phyloP scores from a whole-genome alignment of 2,329 filamentous ascomycete genomes.

The Cytospora chrysosperma region DNA sequence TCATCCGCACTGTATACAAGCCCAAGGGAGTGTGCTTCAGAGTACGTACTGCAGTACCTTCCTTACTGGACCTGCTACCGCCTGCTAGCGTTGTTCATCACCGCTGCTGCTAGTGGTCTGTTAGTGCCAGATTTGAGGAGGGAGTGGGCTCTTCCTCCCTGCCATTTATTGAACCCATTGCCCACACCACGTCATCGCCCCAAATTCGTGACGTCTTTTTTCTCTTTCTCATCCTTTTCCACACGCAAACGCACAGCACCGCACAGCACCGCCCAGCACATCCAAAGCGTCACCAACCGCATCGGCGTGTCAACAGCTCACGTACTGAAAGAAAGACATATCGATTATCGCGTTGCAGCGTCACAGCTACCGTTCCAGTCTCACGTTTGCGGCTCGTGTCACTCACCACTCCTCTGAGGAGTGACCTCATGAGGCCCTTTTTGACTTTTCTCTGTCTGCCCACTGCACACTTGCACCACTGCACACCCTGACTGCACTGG shows the following conservation, averaged over 20 bases:
- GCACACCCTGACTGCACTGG: slow-evolving; percentile 2
- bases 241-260: slow-evolving; percentile 4
- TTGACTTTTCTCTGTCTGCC: slow-evolving; percentile 19
- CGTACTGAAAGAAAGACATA: neutral
- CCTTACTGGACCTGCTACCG: neutral
- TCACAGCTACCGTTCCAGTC: neutral
- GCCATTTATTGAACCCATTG: slow-evolving; percentile 26
- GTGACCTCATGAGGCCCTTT: slow-evolving; percentile 23
- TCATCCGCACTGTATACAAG: neutral
- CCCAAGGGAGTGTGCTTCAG: neutral
- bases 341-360: slow-evolving; percentile 5
- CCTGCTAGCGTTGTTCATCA: slow-evolving; percentile 6
- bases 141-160: slow-evolving; percentile 15
- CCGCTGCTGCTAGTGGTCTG: slow-evolving; percentile 6
- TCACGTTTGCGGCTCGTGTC: slow-evolving; percentile 11
- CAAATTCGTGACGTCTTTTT: slow-evolving; percentile 25
- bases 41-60: neutral
- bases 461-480: neutral
- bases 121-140: slow-evolving; percentile 10
- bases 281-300: slow-evolving; percentile 11
- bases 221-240: slow-evolving; percentile 22
- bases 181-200: slow-evolving; percentile 27
- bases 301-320: neutral
- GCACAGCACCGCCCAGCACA: slow-evolving; percentile 8
- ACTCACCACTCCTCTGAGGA: slow-evolving; percentile 8